Percentiles rank a stretch among this genome's conserved stretches.
Evolutionary conservation across 495 filamentous ascomycete genomes (phyloP).

Genomic region (Neurospora sp.): DNA sequence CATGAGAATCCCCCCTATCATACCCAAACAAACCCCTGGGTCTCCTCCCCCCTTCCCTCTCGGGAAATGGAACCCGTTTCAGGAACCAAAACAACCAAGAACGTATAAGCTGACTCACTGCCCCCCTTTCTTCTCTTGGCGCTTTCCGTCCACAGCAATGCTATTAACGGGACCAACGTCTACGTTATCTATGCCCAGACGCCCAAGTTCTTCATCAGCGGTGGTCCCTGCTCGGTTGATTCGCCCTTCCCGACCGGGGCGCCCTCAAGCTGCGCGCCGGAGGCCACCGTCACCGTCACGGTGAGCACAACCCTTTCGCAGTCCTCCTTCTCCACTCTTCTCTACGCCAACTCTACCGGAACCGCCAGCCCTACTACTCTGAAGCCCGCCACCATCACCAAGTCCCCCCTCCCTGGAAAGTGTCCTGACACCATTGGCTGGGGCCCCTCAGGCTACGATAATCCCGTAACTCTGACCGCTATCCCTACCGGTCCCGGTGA

Average conservation of each 20-base stretch:
- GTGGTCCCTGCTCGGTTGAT: conserved; percentile 13
- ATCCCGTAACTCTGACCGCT: conserved; percentile 12
- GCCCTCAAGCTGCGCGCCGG: conserved; percentile 12
- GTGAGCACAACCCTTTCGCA: conserved; percentile 17
- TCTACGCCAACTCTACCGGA: conserved; percentile 4
- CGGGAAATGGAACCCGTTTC: neutral
- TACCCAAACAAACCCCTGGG: neutral
- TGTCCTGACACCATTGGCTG: conserved; percentile 23
- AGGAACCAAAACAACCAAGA: neutral
- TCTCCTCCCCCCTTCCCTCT: neutral
- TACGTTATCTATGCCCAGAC: conserved; percentile 41
- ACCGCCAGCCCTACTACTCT: conserved; percentile 4
- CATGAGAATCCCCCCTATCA: neutral
- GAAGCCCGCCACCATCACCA: neutral
- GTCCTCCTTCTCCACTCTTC: neutral
- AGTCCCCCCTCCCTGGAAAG: conserved; percentile 5
- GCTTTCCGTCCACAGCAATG: conserved; percentile 20
- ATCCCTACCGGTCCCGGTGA: conserved; percentile 6
- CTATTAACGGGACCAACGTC: conserved; percentile 41
- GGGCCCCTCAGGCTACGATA: conserved; percentile 16
- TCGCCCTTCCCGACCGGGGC: neutral
- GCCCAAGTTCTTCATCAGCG: conserved; percentile 28
- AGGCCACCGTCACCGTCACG: conserved; percentile 22
- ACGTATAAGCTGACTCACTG: neutral
- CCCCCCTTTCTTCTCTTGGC: neutral